A percentile compares a stretch with the other conserved stretches of the same genome.
Conservation (phyloP, 305 asterid genomes). For the Fraxinus albicans region DNA sequence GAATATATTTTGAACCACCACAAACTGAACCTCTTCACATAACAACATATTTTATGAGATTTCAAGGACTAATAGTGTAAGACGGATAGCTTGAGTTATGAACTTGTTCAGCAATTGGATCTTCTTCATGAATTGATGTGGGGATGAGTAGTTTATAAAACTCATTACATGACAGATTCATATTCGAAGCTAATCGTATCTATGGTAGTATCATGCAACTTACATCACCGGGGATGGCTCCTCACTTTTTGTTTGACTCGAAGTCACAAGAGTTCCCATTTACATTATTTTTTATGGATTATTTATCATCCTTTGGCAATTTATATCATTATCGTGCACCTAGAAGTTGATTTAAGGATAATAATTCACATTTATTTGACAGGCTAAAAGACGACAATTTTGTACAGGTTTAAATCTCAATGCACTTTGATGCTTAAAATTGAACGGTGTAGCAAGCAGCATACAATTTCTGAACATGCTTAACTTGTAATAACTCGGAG, state of each 20-base stretch:
- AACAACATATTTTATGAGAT: background rate
- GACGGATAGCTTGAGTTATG: constrained; percentile 5
- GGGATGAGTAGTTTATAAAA: background rate
- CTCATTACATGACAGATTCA: constrained; percentile 4
- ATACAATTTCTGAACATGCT: background rate
- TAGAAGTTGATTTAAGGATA: background rate
- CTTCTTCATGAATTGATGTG: constrained; percentile 3
- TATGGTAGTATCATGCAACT: background rate
- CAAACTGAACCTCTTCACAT: background rate
- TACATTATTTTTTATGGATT: background rate
- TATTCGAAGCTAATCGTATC: background rate
- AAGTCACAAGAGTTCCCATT: background rate
- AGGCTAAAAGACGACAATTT: background rate
- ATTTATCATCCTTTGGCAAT: constrained; percentile 2
- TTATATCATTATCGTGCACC: background rate
- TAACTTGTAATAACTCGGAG: constrained; percentile 22
- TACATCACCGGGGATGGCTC: background rate
- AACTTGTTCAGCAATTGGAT: constrained; percentile 3
- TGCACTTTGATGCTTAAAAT: background rate
- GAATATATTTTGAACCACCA: background rate
- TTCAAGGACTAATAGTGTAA: constrained; percentile 5
- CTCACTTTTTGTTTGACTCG: background rate
- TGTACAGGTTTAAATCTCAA: background rate
- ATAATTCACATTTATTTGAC: background rate
- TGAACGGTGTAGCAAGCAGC: background rate